Evolutionary conservation across 2,329 filamentous ascomycete species (phyloP), one percentile per base, ranked within the genome.

Genomic region (Tolypocladium sp.): DNA sequence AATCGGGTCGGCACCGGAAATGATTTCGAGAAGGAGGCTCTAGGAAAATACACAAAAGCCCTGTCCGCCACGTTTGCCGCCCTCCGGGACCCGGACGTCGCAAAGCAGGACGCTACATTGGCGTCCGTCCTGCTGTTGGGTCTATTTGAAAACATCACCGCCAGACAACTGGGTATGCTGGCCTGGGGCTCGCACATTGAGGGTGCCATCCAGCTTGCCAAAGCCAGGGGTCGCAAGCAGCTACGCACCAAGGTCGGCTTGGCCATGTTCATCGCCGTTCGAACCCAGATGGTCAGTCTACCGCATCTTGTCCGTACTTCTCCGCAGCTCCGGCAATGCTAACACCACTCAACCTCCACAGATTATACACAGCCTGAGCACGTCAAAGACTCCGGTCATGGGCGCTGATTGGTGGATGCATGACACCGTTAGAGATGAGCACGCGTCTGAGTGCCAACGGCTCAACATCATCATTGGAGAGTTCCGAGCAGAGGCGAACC

Each of bases 131-230:
- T 88, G 38, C 71, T 87, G 60, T 68, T 88, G 33, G 82, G 83
- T 0, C 72, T 86, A 27, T 88, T 84, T 61, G 85, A 87, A 71
- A 82, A 78, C 58, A 84, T 86, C 52, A 79, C 79, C 0, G 79
- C 81, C 15, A 80, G 78, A 60, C 77, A 81, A 57, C 71, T 82
- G 56, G 81, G 78, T 40, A 79, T 80, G 67, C 72, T 80, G 58
- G 82, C 83, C 2, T 87, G 84, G 84, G 82, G 82, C 4, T 83
- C 83, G 12, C 84, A 87, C 64, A 79, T 83, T n/a, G 81, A 86
- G 61, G 84, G 83, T 3, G 84, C 84, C n/a, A 79, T 86, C 38
- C 80, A 84, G 63, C 73, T 87, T 1, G 81, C 84, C 57, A 83
- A 81, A 67, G 77, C 79, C 12, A 78, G 84, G 53, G 82, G 83